Base-by-base conservation (phyloP, 352 stramenopile genomes). In the Phytophthora citricola region DNA sequence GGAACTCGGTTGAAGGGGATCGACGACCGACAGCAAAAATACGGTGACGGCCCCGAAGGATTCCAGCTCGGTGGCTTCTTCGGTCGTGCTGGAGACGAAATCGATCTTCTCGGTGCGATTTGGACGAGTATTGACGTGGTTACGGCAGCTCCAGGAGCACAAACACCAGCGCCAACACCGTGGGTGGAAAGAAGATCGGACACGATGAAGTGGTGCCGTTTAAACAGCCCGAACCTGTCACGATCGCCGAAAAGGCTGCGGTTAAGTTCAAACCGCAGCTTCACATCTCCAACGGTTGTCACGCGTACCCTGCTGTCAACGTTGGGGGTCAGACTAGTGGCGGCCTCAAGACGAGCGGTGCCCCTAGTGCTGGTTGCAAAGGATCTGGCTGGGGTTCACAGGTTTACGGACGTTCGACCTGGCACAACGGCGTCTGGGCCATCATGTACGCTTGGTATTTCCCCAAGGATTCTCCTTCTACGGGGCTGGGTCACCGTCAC, bases 371-470 rank as follows among this genome's bases (percentile, higher is more conserved):
- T 0, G 27, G n/a, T 17, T 63, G 44, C 55, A 38, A 49, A 5
- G 55, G 55, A 17, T 63, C 55, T 34, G 44, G 44, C 2, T 55
- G 22, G 20, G 44, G 44, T n/a, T 63, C 55, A 3, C 55, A 62
- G 10, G 45, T 63, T 11, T 63, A 63, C 36, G 55, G 34, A 5
- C 55, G 55, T 15, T 46, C 43, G 0, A 49, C 45, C 6, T 55
- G 44, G 44, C 22, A 55, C 32, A 63, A 41, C 10, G 55, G 17
- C 5, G 8, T 43, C 32, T 62, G 54, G 54, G 54, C 34, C 15
- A 47, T 62, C 17, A 62, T 62, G 54, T 63, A 55, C 24, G 40
- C 22, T 10, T 63, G 55, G 55, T 63, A 55, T 15, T 63, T 63
- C 38, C 55, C 55, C 10, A 63, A 63, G 34, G 55, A 63, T 26